Conservation (phyloP, 2,329 filamentous ascomycete genomes). For the Nigrospora osmanthi region DNA sequence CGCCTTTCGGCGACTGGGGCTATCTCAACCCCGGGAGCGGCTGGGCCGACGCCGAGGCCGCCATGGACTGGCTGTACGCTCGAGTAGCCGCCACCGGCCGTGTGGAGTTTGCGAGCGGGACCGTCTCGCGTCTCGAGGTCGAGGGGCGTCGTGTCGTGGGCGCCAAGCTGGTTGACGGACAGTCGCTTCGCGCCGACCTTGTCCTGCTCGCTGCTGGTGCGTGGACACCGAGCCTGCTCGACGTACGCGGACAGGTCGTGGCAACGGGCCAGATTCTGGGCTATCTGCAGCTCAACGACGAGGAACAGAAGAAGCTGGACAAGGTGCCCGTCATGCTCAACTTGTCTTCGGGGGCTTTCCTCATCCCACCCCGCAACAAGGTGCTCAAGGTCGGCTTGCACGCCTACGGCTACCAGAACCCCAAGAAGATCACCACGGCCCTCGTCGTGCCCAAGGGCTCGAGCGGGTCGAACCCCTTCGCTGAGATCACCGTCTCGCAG, state of each 20-base stretch:
- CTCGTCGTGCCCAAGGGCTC: constrained; percentile 8
- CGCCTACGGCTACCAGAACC: constrained; percentile 59
- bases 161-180: constrained; percentile 43
- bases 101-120: constrained; percentile 46
- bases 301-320: constrained; percentile 59
- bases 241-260: constrained; percentile 66
- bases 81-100: constrained; percentile 46
- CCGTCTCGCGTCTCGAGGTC: constrained; percentile 33
- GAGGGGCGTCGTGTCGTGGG: constrained; percentile 42
- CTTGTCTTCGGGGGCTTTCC: constrained; percentile 63
- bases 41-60: constrained; percentile 71
- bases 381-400: constrained; percentile 66
- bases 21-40: constrained; percentile 70
- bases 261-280: constrained; percentile 77
- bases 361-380: constrained; percentile 57
- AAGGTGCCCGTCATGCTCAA: constrained; percentile 68
- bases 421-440: constrained; percentile 22
- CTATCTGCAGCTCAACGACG: constrained; percentile 66
- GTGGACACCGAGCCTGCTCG: constrained; percentile 73
- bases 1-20: constrained; percentile 53
- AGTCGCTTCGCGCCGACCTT: constrained; percentile 55
- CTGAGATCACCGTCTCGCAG: constrained; percentile 21
- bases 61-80: constrained; percentile 56
- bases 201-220: constrained; percentile 79
- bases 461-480: not conserved